A percentile compares a stretch with the other conserved stretches of the same genome.
Conservation (phyloP, 2,329 filamentous ascomycete species). For the Grosmannia serpens region DNA sequence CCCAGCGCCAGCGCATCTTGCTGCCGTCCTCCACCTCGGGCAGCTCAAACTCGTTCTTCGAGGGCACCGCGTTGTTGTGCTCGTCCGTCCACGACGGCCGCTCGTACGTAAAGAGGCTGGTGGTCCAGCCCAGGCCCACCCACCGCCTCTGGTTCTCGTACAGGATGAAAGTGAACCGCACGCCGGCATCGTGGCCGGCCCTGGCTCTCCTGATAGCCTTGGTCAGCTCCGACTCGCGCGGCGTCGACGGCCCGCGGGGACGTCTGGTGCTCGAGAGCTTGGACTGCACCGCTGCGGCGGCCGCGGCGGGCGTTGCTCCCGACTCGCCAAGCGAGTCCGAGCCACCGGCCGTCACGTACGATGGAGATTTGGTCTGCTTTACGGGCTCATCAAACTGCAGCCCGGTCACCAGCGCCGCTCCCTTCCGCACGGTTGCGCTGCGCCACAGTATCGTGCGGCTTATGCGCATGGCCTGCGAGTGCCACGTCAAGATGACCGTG, state of each 20-base stretch:
- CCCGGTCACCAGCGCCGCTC: conserved; percentile 66
- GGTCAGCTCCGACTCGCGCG: conserved; percentile 34
- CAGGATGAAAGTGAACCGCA: conserved; percentile 91
- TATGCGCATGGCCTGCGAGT: conserved; percentile 76
- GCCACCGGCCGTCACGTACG: conserved; percentile 17
- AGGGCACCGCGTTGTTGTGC: conserved; percentile 69
- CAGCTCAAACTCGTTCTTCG: conserved; percentile 58
- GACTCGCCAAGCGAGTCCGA: conserved; percentile 13
- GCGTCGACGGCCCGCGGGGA: conserved; percentile 19
- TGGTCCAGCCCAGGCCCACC: conserved; percentile 92
- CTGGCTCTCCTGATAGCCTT: conserved; percentile 27
- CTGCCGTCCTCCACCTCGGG: conserved; percentile 50
- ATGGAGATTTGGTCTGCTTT: conserved; percentile 15
- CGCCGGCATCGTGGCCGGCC: conserved; percentile 53
- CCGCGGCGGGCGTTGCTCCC: conserved; percentile 6
- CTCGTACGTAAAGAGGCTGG: conserved; percentile 82
- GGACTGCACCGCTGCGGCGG: conserved; percentile 10
- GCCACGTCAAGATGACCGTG: conserved; percentile 81
- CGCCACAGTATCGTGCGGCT: conserved; percentile 84
- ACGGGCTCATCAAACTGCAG: conserved; percentile 53
- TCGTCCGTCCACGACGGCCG: conserved; percentile 91
- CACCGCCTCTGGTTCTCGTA: conserved; percentile 95
- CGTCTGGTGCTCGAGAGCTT: conserved; percentile 13
- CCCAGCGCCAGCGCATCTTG: conserved; percentile 60
- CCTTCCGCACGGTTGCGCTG: conserved; percentile 59